Conservation (phyloP, 257 asterid species). For the Solanum chmielewskii region DNA sequence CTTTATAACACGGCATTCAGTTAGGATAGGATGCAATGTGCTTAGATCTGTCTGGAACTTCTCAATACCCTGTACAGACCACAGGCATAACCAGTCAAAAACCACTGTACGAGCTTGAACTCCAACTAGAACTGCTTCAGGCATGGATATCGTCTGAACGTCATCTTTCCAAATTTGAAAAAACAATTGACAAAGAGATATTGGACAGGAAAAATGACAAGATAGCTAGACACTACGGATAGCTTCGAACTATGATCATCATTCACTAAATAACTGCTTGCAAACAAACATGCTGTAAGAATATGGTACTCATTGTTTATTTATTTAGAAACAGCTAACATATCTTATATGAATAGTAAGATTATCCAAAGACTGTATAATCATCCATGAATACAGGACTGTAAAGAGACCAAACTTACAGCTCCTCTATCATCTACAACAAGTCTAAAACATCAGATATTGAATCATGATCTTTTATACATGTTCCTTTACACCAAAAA, state of each 20-base stretch:
- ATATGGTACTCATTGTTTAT: not conserved
- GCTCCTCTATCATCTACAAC: not conserved
- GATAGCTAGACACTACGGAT: not conserved
- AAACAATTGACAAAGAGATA: not conserved
- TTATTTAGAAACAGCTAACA: not conserved
- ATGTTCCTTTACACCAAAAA: not conserved
- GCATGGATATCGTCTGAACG: not conserved
- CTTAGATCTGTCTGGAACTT: conserved; percentile 50
- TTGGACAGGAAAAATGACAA: not conserved
- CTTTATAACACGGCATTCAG: conserved; percentile 92
- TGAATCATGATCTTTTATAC: not conserved
- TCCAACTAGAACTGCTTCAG: not conserved
- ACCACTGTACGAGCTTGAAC: not conserved
- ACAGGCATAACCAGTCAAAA: not conserved
- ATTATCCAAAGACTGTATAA: not conserved
- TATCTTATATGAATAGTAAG: not conserved
- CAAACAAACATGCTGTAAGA: not conserved
- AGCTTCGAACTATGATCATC: not conserved
- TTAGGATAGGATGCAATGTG: conserved; percentile 76
- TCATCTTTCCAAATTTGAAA: not conserved
- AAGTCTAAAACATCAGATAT: not conserved
- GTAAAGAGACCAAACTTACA: not conserved
- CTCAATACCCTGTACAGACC: conserved; percentile 60
- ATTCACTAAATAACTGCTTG: not conserved
- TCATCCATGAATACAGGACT: not conserved